These are phyloP conservation scores for Ramaria rubella DNA, from an alignment of 768 basidiomycete genomes.

Conservation along the genomic window DNA sequence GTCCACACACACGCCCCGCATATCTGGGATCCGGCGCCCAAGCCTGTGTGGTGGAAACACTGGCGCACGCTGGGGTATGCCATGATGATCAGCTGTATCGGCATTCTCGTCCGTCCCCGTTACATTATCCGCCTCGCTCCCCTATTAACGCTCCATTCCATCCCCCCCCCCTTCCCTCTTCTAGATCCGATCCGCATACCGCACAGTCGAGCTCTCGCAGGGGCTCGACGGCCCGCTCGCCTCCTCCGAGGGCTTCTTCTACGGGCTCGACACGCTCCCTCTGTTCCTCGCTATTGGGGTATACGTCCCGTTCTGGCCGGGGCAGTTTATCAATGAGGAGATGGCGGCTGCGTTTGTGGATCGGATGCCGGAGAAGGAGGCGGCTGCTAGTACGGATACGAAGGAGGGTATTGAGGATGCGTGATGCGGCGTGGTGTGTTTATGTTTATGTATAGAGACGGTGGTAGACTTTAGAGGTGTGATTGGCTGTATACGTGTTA, in stretches of 20 bases:
- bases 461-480: too few species aligned
- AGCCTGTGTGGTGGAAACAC: slow-evolving; percentile 28
- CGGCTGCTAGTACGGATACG: not conserved
- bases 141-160: not conserved
- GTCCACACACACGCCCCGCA: slow-evolving; percentile 36
- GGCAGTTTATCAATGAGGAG: slow-evolving; percentile 17
- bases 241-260: slow-evolving; percentile 56
- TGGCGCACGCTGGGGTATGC: slow-evolving; percentile 53
- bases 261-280: slow-evolving; percentile 60
- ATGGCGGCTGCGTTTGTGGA: not conserved
- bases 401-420: not conserved
- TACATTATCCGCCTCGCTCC: not conserved
- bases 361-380: not conserved
- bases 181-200: slow-evolving; percentile 30
- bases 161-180: not conserved
- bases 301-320: slow-evolving; percentile 62
- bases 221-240: slow-evolving; percentile 56
- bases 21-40: slow-evolving; percentile 27
- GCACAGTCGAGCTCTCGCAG: slow-evolving; percentile 49
- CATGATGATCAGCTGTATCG: slow-evolving; percentile 49
- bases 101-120: slow-evolving; percentile 48
- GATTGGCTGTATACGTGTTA: too few species aligned
- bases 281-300: slow-evolving; percentile 52
- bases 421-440: too few species aligned
- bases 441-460: too few species aligned